These are phyloP conservation scores for Xylaria sp. DNA, from an alignment of 2,329 filamentous ascomycete species.

Conservation along the genomic window DNA sequence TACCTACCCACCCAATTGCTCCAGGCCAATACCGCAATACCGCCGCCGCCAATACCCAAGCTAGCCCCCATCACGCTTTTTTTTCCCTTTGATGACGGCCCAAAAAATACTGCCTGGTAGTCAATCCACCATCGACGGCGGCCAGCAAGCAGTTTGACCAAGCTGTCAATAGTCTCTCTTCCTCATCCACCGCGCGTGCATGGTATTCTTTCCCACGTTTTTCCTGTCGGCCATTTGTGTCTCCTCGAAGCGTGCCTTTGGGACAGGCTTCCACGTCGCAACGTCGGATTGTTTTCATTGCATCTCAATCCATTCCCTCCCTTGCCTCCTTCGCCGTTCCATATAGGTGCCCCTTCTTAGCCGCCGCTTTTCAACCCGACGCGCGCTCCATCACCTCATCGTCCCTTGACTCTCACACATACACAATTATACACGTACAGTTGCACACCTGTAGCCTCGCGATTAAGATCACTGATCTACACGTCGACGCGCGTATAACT, in stretches of 20 bases:
- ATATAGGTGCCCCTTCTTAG: neutral
- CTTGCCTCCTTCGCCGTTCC: conserved; percentile 3
- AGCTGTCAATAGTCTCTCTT: conserved; percentile 21
- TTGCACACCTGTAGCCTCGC: neutral
- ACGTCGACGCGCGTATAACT: conserved; percentile 19
- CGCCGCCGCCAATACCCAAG: no score
- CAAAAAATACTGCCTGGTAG: conserved; percentile 35
- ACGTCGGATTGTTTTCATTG: conserved; percentile 18
- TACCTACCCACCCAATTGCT: neutral
- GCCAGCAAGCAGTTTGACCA: conserved; percentile 18
- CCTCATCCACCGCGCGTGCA: conserved; percentile 14
- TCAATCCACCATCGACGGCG: conserved; percentile 24
- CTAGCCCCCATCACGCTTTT: conserved; percentile 28
- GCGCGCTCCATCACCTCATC: conserved; percentile 21
- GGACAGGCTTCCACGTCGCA: conserved; percentile 10
- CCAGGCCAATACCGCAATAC: no score
- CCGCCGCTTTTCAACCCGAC: conserved; percentile 18
- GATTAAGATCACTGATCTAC: neutral
- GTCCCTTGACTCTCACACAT: neutral
- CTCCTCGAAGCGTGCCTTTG: conserved; percentile 12
- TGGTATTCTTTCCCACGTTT: neutral
- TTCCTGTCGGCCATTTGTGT: neutral
- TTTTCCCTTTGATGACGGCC: conserved; percentile 30
- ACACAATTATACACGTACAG: neutral
- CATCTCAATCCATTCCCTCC: conserved; percentile 15